Conservation (phyloP, 1,284 basidiomycete species). For the Lignosus rhinocerotis region DNA sequence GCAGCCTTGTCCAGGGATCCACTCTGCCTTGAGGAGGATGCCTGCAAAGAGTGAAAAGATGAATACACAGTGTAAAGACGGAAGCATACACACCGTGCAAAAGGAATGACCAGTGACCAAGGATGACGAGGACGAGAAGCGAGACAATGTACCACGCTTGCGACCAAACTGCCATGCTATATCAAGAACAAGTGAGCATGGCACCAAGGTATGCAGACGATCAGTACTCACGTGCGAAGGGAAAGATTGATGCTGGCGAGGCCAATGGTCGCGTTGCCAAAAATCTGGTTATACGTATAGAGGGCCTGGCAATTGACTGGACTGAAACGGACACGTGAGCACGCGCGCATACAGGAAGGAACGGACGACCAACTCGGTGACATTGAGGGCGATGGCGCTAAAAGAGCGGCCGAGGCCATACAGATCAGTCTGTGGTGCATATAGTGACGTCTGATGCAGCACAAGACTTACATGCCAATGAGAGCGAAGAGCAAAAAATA, state of each 20-base stretch:
- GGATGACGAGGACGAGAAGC: slow-evolving; percentile 56
- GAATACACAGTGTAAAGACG: slow-evolving; percentile 23
- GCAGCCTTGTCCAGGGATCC: slow-evolving; percentile 49
- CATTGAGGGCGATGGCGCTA: slow-evolving; percentile 60
- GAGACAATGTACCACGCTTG: slow-evolving; percentile 57
- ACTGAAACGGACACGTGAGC: slow-evolving; percentile 34
- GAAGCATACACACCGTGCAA: slow-evolving; percentile 58
- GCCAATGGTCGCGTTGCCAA: slow-evolving; percentile 72
- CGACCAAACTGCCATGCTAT: slow-evolving; percentile 73
- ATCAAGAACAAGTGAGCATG: background rate
- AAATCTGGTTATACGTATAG: slow-evolving; percentile 71
- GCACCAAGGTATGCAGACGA: slow-evolving; percentile 3
- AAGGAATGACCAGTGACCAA: slow-evolving; percentile 75
- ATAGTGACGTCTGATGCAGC: background rate
- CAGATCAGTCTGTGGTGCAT: background rate
- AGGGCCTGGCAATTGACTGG: slow-evolving; percentile 65
- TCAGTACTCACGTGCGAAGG: slow-evolving; percentile 63
- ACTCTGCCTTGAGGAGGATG: slow-evolving; percentile 59
- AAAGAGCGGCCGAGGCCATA: slow-evolving; percentile 5
- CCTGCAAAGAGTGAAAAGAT: slow-evolving; percentile 37
- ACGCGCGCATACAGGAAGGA: background rate
- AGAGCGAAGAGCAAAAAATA: slow-evolving; percentile 70
- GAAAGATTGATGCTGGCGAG: slow-evolving; percentile 78
- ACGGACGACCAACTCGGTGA: slow-evolving; percentile 43
- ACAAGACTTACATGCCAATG: slow-evolving; percentile 57